Evolutionary conservation across 2,329 filamentous ascomycete genomes (phyloP), one percentile per base, ranked within the genome.

Genomic region (Dactylellina drechsleri): DNA sequence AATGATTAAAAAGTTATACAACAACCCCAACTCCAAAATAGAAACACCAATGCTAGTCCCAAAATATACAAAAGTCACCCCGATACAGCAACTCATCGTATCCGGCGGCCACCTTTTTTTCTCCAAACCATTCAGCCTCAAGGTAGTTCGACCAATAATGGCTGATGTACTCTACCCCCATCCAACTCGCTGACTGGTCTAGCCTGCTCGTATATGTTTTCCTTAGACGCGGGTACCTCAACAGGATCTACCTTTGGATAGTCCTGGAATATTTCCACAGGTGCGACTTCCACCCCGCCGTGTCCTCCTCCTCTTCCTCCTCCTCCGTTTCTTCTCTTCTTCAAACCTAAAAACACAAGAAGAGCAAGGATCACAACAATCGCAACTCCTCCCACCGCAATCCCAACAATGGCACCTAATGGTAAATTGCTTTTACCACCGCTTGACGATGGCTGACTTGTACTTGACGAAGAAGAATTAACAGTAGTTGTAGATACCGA

Each of bases 91-190:
- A 36, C 31, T 10, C 31, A 36, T 36, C 31, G 6, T 36, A 36
- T 10, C 31, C 31, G 31, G 31, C 31, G 31, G 31, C 31, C 6
- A 36, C 31, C 6, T 36, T 36, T 1, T 8, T 36, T 10, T 36
- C 23, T 23, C 23, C 23, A 10, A 36, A 36, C 31, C 31, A 2
- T 23, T 36, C 31, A 36, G 31, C 10, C 31, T 36, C 31, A 65
- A 31, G 61, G 61, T 31, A 65, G 45, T 56, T 65, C 61, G 23
- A 31, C 61, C 41, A 65, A 65, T 26, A 65, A 28, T 20, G 49
- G 61, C 50, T 65, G 61, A 47, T 59, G 56, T 49, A 26, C 20
- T 28, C 18, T 65, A 45, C 16, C 61, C 2, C 23, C 18, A 4
- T 65, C 61, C 23, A 65, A 65, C 50, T 65, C 61, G 40, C 61